Evolutionary conservation across 495 filamentous ascomycete species (phyloP), one percentile per base, ranked within the genome.

Genomic region (Penicillium ucsense): DNA sequence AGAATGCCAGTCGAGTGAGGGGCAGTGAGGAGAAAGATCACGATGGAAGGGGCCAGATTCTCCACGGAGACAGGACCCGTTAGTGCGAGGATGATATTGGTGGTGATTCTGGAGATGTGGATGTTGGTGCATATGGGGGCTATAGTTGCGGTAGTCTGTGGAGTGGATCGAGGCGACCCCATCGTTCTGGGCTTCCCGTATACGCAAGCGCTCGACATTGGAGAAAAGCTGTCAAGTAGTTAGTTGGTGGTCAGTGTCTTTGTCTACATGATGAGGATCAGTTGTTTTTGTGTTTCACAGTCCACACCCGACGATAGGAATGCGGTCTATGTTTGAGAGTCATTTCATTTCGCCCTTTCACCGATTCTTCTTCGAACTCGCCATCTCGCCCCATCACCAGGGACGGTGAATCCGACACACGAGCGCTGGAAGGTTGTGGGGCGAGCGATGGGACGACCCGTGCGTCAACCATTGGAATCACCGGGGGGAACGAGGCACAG

Each of bases 171-270:
- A 35, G 48, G 47, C 45, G 45, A 49, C 41, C 43, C 53, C 57
- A 66, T 59, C 54, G 49, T 47, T 56, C 49, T 62, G 57, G 1
- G 45, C 61, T 60, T 63, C 45, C 51, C 61, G 60, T 31, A 64
- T 61, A 38, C 64, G 64, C 51, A 64, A 55, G 29, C 57, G 60
- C 56, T 63, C 65, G 46, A 65, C 54, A 59, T 69, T 72, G 55
- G 63, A 68, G 59, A 70, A 68, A 56, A 68, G 64, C 66, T 70
- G 54, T 20, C 20, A 20, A 20, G 20, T 20, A 20, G 20, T 20
- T 20, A 20, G 20, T 46, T 41, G 11, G 30, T 51, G 50, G 46
- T 55, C 54, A 55, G 52, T 44, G 50, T 8, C 8, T 9, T 20
- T 6, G 27, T 41, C 31, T 41, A 47, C 34, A 32, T 51, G 41